Evolutionary conservation across 2,329 filamentous ascomycete genomes (phyloP).

Genomic region (Aspergillus quadrilineatus): DNA sequence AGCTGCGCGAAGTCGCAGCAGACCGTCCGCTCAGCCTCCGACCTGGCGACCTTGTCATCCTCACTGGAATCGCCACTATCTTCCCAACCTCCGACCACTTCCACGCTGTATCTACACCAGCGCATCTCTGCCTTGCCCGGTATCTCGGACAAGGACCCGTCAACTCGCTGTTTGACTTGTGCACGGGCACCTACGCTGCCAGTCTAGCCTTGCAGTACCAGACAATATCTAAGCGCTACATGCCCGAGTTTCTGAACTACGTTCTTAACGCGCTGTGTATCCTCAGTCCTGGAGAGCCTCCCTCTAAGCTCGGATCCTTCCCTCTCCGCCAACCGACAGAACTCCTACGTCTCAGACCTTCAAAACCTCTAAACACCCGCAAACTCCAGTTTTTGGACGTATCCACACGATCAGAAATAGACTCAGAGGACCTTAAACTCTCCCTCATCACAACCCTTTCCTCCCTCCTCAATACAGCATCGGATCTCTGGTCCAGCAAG

Average conservation of each 20-base stretch:
- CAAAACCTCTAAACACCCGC: slow-evolving; percentile 40
- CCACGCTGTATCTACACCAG: slow-evolving; percentile 89
- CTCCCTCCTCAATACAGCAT: slow-evolving; percentile 65
- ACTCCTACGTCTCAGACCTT: slow-evolving; percentile 50
- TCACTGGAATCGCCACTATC: slow-evolving; percentile 78
- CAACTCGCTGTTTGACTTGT: slow-evolving; percentile 63
- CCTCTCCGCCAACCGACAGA: slow-evolving; percentile 59
- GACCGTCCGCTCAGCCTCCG: slow-evolving; percentile 53
- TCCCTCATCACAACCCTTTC: slow-evolving; percentile 63
- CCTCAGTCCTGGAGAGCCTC: slow-evolving; percentile 58
- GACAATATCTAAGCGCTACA: slow-evolving; percentile 75
- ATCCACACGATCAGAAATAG: slow-evolving; percentile 1
- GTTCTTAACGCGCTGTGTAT: slow-evolving; percentile 69
- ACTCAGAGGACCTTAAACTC: slow-evolving; percentile 51
- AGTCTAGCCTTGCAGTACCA: slow-evolving; percentile 82
- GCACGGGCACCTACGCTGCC: slow-evolving; percentile 73
- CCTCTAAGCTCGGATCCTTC: slow-evolving; percentile 55
- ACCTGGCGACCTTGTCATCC: slow-evolving; percentile 74
- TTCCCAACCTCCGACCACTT: slow-evolving; percentile 98
- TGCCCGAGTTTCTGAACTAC: slow-evolving; percentile 86
- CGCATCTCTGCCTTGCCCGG: slow-evolving; percentile 77
- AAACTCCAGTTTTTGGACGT: slow-evolving; percentile 64
- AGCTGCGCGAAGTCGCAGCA: slow-evolving; percentile 59
- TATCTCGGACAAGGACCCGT: slow-evolving; percentile 79
- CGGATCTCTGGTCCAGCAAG: slow-evolving; percentile 71